Conservation (phyloP, 2,329 filamentous ascomycete genomes). For the Dothistroma septosporum region DNA sequence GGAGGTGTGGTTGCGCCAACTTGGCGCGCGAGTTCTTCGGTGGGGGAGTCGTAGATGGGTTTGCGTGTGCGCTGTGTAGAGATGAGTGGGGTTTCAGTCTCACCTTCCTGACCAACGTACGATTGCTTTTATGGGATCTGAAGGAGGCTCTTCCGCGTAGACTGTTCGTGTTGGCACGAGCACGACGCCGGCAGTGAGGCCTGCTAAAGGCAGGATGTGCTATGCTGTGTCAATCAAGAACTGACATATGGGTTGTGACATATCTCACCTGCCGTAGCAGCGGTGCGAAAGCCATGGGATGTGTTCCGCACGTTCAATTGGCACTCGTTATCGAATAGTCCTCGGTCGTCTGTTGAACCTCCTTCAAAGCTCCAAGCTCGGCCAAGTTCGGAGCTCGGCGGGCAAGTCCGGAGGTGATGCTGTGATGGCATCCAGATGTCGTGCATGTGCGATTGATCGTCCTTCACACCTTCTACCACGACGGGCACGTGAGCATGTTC, state of each 20-base stretch:
- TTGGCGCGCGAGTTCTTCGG: slow-evolving; percentile 32
- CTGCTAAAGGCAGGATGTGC: slow-evolving; percentile 49
- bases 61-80: slow-evolving; percentile 34
- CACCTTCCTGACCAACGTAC: slow-evolving; percentile 14
- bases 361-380: slow-evolving; percentile 2
- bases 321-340: slow-evolving; percentile 2
- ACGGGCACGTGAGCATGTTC: slow-evolving; percentile 35
- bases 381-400: slow-evolving; percentile 4
- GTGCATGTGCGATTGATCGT: not conserved
- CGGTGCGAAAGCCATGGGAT: slow-evolving; percentile 51
- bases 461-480: not conserved
- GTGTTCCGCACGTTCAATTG: slow-evolving; percentile 21
- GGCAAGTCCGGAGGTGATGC: slow-evolving; percentile 5
- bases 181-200: slow-evolving; percentile 43
- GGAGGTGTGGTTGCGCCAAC: slow-evolving; percentile 39
- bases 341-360: not conserved
- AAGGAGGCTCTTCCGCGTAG: slow-evolving; percentile 46
- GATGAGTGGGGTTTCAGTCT: slow-evolving; percentile 9
- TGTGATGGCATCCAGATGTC: too few species aligned
- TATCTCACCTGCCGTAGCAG: slow-evolving; percentile 50
- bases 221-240: slow-evolving; percentile 31
- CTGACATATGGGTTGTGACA: not conserved
- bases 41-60: slow-evolving; percentile 70
- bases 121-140: slow-evolving; percentile 29
- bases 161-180: slow-evolving; percentile 46